A percentile compares a stretch with the other conserved stretches of the same genome.
These are phyloP conservation scores for Begonia peltatifolia DNA, from an alignment of 306 rosid genomes.

Conservation along the genomic window DNA sequence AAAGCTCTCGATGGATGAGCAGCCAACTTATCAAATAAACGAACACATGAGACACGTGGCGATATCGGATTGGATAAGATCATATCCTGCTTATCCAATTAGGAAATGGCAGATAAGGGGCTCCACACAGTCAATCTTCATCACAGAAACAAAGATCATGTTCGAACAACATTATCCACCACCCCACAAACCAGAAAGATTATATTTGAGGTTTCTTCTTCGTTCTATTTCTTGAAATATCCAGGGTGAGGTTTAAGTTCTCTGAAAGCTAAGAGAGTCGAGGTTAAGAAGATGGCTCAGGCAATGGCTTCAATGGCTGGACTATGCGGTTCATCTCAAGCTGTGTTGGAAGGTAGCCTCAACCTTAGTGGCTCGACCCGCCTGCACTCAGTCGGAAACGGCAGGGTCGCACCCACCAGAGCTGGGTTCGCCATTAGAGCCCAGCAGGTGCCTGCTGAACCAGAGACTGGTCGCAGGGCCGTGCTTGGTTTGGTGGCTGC, in stretches of 20 bases:
- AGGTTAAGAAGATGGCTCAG: constrained; percentile 36
- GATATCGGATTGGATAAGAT: constrained; percentile 22
- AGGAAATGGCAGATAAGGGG: constrained; percentile 59
- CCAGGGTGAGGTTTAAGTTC: background rate
- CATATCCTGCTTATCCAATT: constrained; percentile 60
- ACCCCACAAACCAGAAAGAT: background rate
- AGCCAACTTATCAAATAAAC: too few species aligned
- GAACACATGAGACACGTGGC: too few species aligned
- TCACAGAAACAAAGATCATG: constrained; percentile 32
- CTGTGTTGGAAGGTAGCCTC: constrained; percentile 67
- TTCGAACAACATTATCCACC: constrained; percentile 1
- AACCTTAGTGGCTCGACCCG: constrained; percentile 48
- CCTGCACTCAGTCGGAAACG: constrained; percentile 21
- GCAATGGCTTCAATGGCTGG: constrained; percentile 94
- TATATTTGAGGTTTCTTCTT: too few species aligned
- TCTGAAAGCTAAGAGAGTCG: constrained; percentile 1
- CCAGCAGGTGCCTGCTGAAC: constrained; percentile 34
- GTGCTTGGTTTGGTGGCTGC: constrained; percentile 56
- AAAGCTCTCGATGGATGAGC: too few species aligned
- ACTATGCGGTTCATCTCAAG: constrained; percentile 57
- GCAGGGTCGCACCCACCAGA: constrained; percentile 22
- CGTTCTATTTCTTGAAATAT: too few species aligned
- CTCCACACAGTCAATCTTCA: constrained; percentile 13
- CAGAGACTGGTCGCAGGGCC: constrained; percentile 58
- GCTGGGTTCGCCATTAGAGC: constrained; percentile 40